Percentiles rank a stretch among this genome's conserved stretches.
These are phyloP conservation scores for Ogataea neopini DNA, from an alignment of 805 yeast species.

Conservation along the genomic window DNA sequence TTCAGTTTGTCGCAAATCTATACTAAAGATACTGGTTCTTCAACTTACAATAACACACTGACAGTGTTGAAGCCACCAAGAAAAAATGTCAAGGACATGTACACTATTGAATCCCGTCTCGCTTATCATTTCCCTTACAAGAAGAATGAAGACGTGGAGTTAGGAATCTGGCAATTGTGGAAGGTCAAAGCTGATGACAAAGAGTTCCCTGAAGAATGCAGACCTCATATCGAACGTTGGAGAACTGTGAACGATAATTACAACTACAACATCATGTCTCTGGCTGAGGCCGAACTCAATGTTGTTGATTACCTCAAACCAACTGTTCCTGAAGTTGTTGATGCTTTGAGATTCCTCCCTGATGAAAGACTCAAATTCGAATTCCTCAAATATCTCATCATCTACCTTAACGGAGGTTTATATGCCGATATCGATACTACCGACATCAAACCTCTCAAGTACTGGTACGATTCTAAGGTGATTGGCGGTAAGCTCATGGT, in stretches of 20 bases:
- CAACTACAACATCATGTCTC: conserved; percentile 32
- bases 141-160: conserved; percentile 28
- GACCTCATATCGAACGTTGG: conserved; percentile 36
- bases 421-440: conserved; percentile 58
- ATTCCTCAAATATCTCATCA: conserved; percentile 51
- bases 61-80: conserved; percentile 22
- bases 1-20: conserved; percentile 21
- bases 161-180: conserved; percentile 36
- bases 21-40: conserved; percentile 21
- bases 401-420: conserved; percentile 53
- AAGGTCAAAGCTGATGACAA: conserved; percentile 29
- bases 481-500: conserved; percentile 28
- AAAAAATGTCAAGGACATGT: conserved; percentile 32
- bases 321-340: conserved; percentile 51
- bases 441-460: conserved; percentile 44
- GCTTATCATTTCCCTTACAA: conserved; percentile 33
- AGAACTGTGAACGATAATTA: conserved; percentile 32
- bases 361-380: conserved; percentile 52
- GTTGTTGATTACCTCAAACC: conserved; percentile 30
- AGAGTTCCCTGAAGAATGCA: conserved; percentile 34
- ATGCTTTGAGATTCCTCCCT: conserved; percentile 51
- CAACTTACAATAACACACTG: conserved; percentile 16
- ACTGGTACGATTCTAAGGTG: conserved; percentile 30
- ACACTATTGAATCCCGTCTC: conserved; percentile 32
- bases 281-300: conserved; percentile 32